These are phyloP conservation scores for Sporothrix dimorphospora DNA, from an alignment of 2,329 filamentous ascomycete species.

Conservation along the genomic window DNA sequence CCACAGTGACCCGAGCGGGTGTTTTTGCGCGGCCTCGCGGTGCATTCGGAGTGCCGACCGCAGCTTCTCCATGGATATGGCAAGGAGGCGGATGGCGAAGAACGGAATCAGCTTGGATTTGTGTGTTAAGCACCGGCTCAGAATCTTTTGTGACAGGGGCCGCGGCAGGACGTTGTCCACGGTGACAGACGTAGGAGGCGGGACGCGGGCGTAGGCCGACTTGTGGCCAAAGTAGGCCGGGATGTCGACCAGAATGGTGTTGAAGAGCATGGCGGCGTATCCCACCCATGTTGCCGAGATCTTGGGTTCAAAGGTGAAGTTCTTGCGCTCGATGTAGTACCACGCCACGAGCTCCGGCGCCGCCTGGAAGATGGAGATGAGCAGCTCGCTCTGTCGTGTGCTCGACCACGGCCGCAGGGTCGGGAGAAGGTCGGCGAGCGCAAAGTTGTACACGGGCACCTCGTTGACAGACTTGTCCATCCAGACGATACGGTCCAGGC, in stretches of 20 bases:
- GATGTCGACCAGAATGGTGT: constrained; percentile 73
- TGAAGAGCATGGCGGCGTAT: constrained; percentile 86
- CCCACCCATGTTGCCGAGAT: constrained; percentile 93
- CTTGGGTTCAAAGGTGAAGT: constrained; percentile 88
- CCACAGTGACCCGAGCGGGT: constrained; percentile 57
- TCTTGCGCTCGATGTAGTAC: constrained; percentile 79
- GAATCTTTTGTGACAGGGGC: constrained; percentile 76
- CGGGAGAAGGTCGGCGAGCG: constrained; percentile 76
- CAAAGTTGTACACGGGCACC: constrained; percentile 76
- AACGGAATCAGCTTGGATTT: constrained; percentile 80
- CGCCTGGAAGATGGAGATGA: constrained; percentile 76
- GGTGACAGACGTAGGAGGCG: constrained; percentile 77
- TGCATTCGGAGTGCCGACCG: constrained; percentile 65
- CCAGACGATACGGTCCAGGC: constrained; percentile 70
- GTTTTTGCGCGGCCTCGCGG: constrained; percentile 43
- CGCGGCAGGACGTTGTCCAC: constrained; percentile 86
- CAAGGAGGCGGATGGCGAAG: constrained; percentile 79
- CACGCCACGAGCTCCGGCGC: constrained; percentile 86
- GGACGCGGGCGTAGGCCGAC: constrained; percentile 63
- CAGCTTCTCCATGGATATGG: constrained; percentile 79
- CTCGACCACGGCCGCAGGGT: constrained; percentile 82
- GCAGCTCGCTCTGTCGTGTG: constrained; percentile 76
- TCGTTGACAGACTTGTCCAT: constrained; percentile 68
- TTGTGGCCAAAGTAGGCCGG: constrained; percentile 72
- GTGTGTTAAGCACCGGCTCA: constrained; percentile 77